Evolutionary conservation across 176 grass and related monocot genomes (phyloP).

Genomic region (Elaeis guineensis): DNA sequence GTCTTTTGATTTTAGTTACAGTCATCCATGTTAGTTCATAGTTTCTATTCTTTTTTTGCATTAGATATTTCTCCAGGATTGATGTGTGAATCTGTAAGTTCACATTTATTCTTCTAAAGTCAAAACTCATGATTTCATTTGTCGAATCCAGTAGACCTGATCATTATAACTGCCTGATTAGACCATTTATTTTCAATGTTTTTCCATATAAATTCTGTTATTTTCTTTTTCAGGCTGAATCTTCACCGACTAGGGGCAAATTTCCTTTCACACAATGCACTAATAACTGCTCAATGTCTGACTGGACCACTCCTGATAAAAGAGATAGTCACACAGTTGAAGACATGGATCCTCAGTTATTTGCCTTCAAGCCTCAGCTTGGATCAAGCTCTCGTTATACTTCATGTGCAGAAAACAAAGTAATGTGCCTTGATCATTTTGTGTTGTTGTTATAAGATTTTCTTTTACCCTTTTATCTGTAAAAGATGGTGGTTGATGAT

Average conservation of each 20-base stretch:
- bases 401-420: slow-evolving; percentile 50
- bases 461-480: neutral
- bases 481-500: neutral
- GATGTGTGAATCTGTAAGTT: no score
- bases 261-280: slow-evolving; percentile 41
- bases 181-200: no score
- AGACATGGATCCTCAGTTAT: slow-evolving; percentile 33
- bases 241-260: slow-evolving; percentile 86
- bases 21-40: no score
- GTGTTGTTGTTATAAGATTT: neutral
- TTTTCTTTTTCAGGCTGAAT: slow-evolving; percentile 46
- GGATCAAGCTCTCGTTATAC: slow-evolving; percentile 29
- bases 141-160: no score
- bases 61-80: no score
- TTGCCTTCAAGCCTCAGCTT: slow-evolving; percentile 58
- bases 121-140: no score
- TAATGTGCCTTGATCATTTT: slow-evolving; percentile 6
- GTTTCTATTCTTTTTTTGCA: no score
- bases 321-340: slow-evolving; percentile 28
- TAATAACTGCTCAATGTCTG: slow-evolving; percentile 20
- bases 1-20: no score
- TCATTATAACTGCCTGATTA: no score
- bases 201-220: slow-evolving; percentile 5
- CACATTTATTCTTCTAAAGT: no score
- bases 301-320: neutral